A percentile compares a stretch with the other conserved stretches of the same genome.
These are phyloP conservation scores for Acanthamoeba quina DNA, from an alignment of 208 protist genomes.

Conservation along the genomic window DNA sequence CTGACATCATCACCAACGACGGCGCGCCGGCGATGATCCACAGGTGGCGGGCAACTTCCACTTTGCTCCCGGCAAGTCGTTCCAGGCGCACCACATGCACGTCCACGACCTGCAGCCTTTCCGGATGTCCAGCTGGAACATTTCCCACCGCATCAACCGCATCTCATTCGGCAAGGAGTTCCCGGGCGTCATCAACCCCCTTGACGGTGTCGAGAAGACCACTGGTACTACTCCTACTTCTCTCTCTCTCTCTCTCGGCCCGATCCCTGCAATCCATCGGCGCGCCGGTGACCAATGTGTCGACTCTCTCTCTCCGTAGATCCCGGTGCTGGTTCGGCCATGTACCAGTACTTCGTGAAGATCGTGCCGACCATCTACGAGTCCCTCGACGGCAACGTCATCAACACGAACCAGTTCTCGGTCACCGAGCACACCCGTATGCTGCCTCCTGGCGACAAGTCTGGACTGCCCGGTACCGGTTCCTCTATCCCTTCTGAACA, in stretches of 20 bases:
- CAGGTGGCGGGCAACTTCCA: constrained; percentile 90
- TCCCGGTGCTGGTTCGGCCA: constrained; percentile 62
- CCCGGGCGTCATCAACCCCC: constrained; percentile 88
- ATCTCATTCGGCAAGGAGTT: constrained; percentile 90
- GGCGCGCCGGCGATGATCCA: neutral
- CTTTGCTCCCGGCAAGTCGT: constrained; percentile 87
- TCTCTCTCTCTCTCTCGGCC: no score
- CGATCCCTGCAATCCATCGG: no score
- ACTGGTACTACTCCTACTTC: neutral
- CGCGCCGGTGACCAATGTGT: neutral
- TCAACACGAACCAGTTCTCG: constrained; percentile 91
- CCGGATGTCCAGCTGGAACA: constrained; percentile 83
- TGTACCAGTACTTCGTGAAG: constrained; percentile 91
- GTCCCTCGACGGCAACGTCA: constrained; percentile 73
- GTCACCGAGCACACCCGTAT: constrained; percentile 86
- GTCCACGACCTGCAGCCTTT: constrained; percentile 89
- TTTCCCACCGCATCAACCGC: constrained; percentile 86
- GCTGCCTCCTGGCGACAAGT: constrained; percentile 72
- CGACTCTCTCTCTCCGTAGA: neutral
- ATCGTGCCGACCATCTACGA: constrained; percentile 90
- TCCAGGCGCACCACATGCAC: constrained; percentile 85
- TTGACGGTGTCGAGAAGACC: constrained; percentile 83
- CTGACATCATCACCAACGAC: neutral
- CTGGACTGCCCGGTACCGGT: constrained; percentile 83
- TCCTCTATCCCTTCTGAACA: constrained; percentile 7